Evolutionary conservation across 169 alveolate species (phyloP).

Genomic region (Besnoitia besnoiti): DNA sequence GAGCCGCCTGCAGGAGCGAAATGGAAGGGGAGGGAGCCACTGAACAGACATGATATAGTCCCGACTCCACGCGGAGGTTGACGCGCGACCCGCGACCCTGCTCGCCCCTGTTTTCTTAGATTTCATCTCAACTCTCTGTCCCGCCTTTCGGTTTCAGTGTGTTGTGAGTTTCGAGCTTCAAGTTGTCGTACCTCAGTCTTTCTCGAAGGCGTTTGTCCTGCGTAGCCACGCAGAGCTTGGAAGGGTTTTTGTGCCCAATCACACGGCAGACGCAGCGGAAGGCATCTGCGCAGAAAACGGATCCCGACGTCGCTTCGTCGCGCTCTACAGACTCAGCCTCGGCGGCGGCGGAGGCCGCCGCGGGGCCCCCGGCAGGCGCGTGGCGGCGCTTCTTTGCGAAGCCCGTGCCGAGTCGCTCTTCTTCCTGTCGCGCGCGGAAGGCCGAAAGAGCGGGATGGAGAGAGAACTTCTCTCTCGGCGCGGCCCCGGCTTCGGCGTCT

Average conservation of each 20-base stretch:
- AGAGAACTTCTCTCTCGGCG: not conserved
- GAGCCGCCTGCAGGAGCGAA: no score
- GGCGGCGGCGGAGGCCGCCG: no score
- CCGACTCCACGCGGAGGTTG: no score
- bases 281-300: constrained; percentile 17
- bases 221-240: constrained; percentile 16
- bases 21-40: no score
- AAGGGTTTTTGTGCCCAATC: not conserved
- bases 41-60: no score
- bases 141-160: no score
- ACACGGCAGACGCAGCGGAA: not conserved
- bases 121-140: no score
- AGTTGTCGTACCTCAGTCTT: not conserved
- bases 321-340: no score
- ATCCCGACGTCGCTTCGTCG: not conserved
- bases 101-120: no score
- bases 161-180: no score
- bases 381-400: not conserved
- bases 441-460: not conserved
- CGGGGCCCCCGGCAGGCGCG: no score
- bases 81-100: no score
- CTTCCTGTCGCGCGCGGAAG: not conserved
- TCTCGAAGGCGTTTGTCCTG: not conserved
- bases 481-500: not conserved
- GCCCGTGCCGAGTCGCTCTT: not conserved